Evolutionary conservation across 2,329 filamentous ascomycete species (phyloP).

Genomic region (Chaetomium strumarium): DNA sequence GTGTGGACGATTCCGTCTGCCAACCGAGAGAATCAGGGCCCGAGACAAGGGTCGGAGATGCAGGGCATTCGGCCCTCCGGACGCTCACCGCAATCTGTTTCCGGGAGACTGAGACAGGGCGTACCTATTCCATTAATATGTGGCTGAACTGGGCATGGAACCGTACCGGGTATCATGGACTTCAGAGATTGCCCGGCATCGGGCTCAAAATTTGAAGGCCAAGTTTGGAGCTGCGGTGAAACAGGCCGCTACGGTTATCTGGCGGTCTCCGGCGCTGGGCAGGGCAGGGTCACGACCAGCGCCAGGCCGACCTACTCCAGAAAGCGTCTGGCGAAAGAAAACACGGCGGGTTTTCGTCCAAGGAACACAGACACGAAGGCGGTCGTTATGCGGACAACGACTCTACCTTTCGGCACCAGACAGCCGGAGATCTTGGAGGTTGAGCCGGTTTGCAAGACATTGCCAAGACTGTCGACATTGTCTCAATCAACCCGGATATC

Average conservation of each 20-base stretch:
- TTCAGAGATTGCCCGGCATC: neutral
- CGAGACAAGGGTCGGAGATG: constrained; percentile 1
- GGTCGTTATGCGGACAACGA: no score
- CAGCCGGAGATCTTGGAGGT: neutral
- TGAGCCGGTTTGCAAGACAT: neutral
- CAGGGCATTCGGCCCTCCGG: neutral
- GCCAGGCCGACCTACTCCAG: neutral
- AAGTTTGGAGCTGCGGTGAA: constrained; percentile 15
- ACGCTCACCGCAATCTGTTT: constrained; percentile 6
- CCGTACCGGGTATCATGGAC: neutral
- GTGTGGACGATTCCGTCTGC: constrained; percentile 4
- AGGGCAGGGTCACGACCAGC: neutral
- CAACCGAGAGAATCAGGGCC: neutral
- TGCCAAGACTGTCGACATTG: neutral
- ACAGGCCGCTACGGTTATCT: constrained; percentile 11
- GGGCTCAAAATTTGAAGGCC: constrained; percentile 4
- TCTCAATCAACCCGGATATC: constrained; percentile 12
- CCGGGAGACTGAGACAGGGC: neutral
- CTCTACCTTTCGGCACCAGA: neutral
- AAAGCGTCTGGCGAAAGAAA: neutral
- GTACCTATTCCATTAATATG: neutral
- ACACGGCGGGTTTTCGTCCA: neutral
- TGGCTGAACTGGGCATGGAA: neutral
- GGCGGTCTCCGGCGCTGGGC: constrained; percentile 1
- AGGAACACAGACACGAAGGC: neutral